Evolutionary conservation across 2,329 filamentous ascomycete genomes (phyloP).

Genomic region (Aspergillus felis): DNA sequence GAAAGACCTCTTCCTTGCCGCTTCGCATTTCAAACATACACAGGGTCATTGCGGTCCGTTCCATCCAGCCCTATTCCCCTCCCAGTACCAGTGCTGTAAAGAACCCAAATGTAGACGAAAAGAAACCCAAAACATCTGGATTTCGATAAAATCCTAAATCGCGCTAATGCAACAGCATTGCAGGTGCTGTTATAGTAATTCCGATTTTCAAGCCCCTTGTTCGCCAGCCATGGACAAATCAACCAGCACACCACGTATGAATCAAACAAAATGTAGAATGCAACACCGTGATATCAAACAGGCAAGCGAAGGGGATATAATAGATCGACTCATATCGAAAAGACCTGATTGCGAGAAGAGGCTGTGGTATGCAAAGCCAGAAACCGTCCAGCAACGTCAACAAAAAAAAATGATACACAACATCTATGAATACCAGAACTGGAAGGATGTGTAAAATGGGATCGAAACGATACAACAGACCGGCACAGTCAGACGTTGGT

Average conservation of each 20-base stretch:
- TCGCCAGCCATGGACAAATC: constrained; percentile 5
- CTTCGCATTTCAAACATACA: background rate
- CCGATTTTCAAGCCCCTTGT: background rate
- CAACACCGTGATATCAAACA: constrained; percentile 5
- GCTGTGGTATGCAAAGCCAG: background rate
- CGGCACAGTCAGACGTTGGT: constrained; percentile 4
- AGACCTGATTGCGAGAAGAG: background rate
- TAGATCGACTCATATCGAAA: constrained; percentile 10
- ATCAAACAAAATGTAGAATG: constrained; percentile 6
- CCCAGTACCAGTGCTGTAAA: constrained; percentile 6
- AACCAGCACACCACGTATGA: constrained; percentile 1
- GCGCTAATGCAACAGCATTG: background rate
- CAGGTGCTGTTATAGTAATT: background rate
- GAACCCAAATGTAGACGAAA: constrained; percentile 6
- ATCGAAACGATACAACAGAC: constrained; percentile 5
- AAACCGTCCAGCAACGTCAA: background rate
- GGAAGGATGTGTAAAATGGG: constrained; percentile 2
- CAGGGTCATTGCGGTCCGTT: constrained; percentile 7
- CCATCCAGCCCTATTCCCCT: constrained; percentile 8
- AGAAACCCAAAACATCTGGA: background rate
- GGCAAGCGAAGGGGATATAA: constrained; percentile 10
- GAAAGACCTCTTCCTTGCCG: background rate
- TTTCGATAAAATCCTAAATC: background rate
- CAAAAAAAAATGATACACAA: constrained; percentile 6
- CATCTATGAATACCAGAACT: constrained; percentile 8